Conservation (phyloP, 225 moss, liverwort and hornwort species). For the Bryoerythrophyllum caledonicum region DNA sequence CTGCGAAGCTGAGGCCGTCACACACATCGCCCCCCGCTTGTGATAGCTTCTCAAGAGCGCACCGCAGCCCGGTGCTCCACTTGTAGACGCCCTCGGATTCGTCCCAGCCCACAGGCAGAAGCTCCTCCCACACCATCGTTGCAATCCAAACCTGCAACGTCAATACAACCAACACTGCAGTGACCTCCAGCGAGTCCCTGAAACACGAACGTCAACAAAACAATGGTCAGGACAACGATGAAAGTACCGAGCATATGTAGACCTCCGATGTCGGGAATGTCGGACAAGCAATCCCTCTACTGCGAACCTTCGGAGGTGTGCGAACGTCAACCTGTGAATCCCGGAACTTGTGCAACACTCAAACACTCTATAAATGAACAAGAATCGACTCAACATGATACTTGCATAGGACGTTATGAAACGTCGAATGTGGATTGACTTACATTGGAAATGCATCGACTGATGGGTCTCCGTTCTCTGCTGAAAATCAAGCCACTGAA, state of each 20-base stretch:
- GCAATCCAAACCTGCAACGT: neutral
- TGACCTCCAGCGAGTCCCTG: neutral
- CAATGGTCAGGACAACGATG: neutral
- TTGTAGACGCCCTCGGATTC: conserved; percentile 13
- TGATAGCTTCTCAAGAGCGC: conserved; percentile 26
- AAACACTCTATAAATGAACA: neutral
- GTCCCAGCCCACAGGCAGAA: conserved; percentile 44
- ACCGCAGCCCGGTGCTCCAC: conserved; percentile 35
- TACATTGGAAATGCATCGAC: conserved; percentile 1
- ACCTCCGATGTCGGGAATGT: conserved; percentile 3
- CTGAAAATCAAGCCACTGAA: neutral
- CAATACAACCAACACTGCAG: neutral
- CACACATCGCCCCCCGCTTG: conserved; percentile 26
- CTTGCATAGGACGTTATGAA: neutral
- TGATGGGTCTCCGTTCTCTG: neutral
- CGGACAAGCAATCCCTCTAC: neutral
- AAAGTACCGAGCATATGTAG: neutral
- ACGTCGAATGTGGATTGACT: neutral
- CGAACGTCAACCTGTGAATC: conserved; percentile 2
- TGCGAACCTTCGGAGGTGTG: neutral
- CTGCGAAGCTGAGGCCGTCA: conserved; percentile 19
- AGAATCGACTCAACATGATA: neutral
- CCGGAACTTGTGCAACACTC: neutral
- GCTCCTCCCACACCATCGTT: conserved; percentile 26
- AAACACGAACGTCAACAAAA: neutral